Evolutionary conservation across 352 stramenopile species (phyloP).

Genomic region (Phytophthora syringae): DNA sequence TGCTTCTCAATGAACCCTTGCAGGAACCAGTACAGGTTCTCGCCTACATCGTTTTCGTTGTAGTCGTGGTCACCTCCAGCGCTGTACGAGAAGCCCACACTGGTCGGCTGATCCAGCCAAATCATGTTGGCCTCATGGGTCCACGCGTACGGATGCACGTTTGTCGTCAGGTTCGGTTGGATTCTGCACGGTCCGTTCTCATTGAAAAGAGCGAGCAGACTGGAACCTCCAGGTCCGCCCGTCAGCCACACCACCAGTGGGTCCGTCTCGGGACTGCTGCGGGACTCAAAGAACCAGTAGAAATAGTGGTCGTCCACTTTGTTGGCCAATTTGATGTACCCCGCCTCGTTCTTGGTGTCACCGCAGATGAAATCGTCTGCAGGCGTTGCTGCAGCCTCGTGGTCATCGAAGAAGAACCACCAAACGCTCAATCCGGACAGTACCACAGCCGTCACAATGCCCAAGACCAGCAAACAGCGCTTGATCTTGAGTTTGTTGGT

Average conservation of each 20-base stretch:
- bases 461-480: constrained; percentile 21
- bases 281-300: constrained; percentile 69
- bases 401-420: constrained; percentile 18
- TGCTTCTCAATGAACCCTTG: constrained; percentile 55
- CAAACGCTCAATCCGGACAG: constrained; percentile 12
- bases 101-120: constrained; percentile 60
- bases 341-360: constrained; percentile 42
- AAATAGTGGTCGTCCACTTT: constrained; percentile 74
- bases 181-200: constrained; percentile 66
- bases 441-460: constrained; percentile 14
- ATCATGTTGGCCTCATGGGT: constrained; percentile 57
- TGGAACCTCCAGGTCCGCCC: constrained; percentile 55
- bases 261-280: constrained; percentile 34
- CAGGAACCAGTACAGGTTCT: constrained; percentile 65
- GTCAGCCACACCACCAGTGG: constrained; percentile 67
- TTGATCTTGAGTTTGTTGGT: constrained; percentile 27
- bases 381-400: no score
- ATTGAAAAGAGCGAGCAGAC: constrained; percentile 50
- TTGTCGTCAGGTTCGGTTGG: constrained; percentile 42
- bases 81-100: constrained; percentile 52
- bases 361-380: constrained; percentile 23
- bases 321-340: constrained; percentile 60
- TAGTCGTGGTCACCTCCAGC: constrained; percentile 39
- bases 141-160: constrained; percentile 54
- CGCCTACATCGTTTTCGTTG: constrained; percentile 46